A percentile compares a stretch with the other conserved stretches of the same genome.
These are phyloP conservation scores for Teunomyces cretensis DNA, from an alignment of 805 yeast genomes.

Conservation along the genomic window DNA sequence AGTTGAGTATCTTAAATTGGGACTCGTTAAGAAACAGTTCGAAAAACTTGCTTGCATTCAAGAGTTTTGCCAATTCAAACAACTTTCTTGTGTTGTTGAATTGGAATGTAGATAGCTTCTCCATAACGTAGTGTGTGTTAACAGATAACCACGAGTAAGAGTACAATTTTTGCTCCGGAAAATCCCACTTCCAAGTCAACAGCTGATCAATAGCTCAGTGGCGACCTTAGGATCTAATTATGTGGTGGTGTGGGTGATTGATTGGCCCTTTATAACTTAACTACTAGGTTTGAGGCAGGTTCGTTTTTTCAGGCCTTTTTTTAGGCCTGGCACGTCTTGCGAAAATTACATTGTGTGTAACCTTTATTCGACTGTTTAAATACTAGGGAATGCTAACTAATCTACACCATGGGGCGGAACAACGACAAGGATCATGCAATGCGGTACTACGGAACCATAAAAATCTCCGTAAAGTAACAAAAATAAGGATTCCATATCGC, in stretches of 20 bases:
- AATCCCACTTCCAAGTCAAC: not conserved
- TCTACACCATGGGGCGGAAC: not conserved
- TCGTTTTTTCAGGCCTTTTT: not conserved
- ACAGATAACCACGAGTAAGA: not conserved
- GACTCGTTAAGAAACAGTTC: constrained; percentile 49
- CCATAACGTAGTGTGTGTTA: constrained; percentile 23
- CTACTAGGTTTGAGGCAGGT: not conserved
- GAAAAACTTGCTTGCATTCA: constrained; percentile 32
- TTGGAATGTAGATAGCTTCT: constrained; percentile 38
- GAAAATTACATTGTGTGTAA: not conserved
- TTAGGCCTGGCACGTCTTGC: constrained; percentile 1
- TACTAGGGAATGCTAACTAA: not conserved
- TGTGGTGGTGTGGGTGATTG: not conserved
- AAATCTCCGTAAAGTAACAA: not conserved
- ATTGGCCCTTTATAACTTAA: not conserved
- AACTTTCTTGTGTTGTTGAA: constrained; percentile 30
- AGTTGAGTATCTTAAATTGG: constrained; percentile 51
- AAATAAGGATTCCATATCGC: not conserved
- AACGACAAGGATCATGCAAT: not conserved
- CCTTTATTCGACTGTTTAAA: not conserved
- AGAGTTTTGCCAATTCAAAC: constrained; percentile 35
- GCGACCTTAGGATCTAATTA: not conserved
- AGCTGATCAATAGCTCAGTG: not conserved
- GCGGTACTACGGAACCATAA: not conserved
- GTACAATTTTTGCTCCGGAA: not conserved